phyloP scores from a whole-genome alignment of 139 green algal species.

The Yamagishiella unicocca region DNA sequence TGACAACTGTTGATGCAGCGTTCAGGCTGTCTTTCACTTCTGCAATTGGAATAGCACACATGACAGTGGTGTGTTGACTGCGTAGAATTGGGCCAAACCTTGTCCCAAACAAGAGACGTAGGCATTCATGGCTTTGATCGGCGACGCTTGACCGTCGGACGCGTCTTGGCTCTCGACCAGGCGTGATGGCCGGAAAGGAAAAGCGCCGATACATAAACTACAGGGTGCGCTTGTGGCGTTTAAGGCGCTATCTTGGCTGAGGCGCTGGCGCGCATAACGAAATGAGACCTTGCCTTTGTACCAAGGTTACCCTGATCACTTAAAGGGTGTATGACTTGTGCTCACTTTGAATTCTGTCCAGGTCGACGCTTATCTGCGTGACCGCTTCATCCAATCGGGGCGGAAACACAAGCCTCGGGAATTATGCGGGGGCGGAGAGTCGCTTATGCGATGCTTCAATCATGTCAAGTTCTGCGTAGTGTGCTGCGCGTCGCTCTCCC shows the following conservation, averaged over 20 bases:
- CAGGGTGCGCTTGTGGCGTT: slow-evolving; percentile 9
- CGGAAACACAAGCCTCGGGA: not conserved
- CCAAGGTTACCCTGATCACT: too few species aligned
- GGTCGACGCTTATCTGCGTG: slow-evolving; percentile 49
- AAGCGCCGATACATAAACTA: slow-evolving; percentile 47
- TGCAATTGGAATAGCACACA: too few species aligned
- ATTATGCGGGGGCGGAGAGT: slow-evolving; percentile 7
- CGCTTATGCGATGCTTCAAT: slow-evolving; percentile 41
- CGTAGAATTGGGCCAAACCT: too few species aligned
- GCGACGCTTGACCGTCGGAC: not conserved
- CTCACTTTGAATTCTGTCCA: too few species aligned
- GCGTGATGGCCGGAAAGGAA: slow-evolving; percentile 30
- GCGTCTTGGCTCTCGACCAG: too few species aligned
- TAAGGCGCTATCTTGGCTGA: not conserved
- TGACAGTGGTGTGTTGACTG: too few species aligned
- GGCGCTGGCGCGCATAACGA: not conserved
- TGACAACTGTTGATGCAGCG: too few species aligned
- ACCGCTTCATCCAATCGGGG: slow-evolving; percentile 41
- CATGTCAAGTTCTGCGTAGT: slow-evolving; percentile 50
- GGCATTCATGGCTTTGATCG: not conserved
- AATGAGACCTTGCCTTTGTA: too few species aligned
- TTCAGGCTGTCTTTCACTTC: too few species aligned
- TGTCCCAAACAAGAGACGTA: too few species aligned
- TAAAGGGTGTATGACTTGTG: too few species aligned
- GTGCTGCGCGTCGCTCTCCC: slow-evolving; percentile 47